phyloP scores from a whole-genome alignment of 495 filamentous ascomycete genomes.

The Tetracladium setigerum region DNA sequence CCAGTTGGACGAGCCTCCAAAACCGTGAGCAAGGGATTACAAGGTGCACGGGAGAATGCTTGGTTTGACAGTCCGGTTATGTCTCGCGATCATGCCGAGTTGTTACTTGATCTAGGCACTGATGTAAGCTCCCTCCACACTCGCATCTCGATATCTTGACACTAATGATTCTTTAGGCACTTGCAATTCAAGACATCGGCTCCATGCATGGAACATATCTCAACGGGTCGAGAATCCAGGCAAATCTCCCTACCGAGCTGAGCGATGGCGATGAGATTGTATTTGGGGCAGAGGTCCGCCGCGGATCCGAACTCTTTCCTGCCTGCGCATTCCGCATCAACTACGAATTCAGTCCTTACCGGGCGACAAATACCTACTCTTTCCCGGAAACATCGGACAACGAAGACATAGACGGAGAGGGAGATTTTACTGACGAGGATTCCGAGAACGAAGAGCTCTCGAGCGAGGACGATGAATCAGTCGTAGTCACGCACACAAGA shows the following conservation, averaged over 20 bases:
- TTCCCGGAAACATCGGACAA: constrained; percentile 42
- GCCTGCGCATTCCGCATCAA: constrained; percentile 25
- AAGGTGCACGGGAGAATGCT: constrained; percentile 48
- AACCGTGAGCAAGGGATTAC: constrained; percentile 43
- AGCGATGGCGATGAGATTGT: constrained; percentile 34
- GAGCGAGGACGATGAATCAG: constrained; percentile 9
- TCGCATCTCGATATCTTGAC: neutral
- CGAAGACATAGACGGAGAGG: constrained; percentile 39
- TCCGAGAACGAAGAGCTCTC: constrained; percentile 9
- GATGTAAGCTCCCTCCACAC: constrained; percentile 30
- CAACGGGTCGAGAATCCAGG: constrained; percentile 22
- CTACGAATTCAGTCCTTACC: constrained; percentile 16
- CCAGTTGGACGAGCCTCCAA: constrained; percentile 56
- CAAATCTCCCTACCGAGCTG: constrained; percentile 13
- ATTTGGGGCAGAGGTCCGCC: constrained; percentile 39
- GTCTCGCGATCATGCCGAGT: constrained; percentile 66
- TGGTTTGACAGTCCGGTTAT: constrained; percentile 78
- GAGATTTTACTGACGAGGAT: constrained; percentile 29
- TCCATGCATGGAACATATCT: constrained; percentile 53
- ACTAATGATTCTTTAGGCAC: constrained; percentile 23
- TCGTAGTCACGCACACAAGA: constrained; percentile 19
- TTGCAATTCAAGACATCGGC: constrained; percentile 40
- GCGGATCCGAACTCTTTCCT: constrained; percentile 29
- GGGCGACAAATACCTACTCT: constrained; percentile 24
- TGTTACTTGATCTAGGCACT: constrained; percentile 35